Evolutionary conservation across 352 stramenopile genomes (phyloP).

Genomic region (Thalassiosira livingstoniorum): DNA sequence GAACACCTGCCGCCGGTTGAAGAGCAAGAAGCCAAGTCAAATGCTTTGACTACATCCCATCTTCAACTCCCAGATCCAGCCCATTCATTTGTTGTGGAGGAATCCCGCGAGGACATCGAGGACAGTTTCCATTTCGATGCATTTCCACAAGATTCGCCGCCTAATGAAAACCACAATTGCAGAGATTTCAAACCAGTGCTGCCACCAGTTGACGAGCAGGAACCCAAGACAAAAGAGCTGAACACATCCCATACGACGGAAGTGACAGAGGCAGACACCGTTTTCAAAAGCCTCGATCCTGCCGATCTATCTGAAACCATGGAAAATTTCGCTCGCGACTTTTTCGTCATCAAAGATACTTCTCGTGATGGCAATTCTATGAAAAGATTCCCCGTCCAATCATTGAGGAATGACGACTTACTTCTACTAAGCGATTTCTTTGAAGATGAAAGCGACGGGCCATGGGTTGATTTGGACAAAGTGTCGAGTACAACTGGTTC

Average conservation of each 20-base stretch:
- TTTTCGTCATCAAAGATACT: conserved; percentile 22
- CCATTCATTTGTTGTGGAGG: no score
- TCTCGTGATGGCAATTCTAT: conserved; percentile 3
- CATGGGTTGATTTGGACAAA: conserved; percentile 24
- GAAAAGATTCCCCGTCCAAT: conserved; percentile 35
- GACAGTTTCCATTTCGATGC: no score
- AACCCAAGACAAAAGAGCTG: conserved; percentile 3
- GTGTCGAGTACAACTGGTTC: conserved; percentile 18
- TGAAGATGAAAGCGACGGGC: neutral
- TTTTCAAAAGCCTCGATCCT: conserved; percentile 34
- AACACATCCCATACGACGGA: conserved; percentile 28
- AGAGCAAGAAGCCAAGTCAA: neutral
- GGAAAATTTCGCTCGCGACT: conserved; percentile 36
- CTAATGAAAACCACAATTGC: neutral
- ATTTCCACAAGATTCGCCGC: no score
- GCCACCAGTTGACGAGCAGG: conserved; percentile 23
- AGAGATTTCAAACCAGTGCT: neutral
- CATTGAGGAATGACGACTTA: conserved; percentile 25
- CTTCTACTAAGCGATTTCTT: conserved; percentile 25
- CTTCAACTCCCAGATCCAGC: no score
- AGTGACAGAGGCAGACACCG: conserved; percentile 23
- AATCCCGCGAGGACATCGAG: no score
- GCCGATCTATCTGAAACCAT: conserved; percentile 35
- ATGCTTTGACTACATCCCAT: neutral
- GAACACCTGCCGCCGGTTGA: neutral